Conservation (phyloP, 305 asterid genomes). For the Caryopteris hybrid region DNA sequence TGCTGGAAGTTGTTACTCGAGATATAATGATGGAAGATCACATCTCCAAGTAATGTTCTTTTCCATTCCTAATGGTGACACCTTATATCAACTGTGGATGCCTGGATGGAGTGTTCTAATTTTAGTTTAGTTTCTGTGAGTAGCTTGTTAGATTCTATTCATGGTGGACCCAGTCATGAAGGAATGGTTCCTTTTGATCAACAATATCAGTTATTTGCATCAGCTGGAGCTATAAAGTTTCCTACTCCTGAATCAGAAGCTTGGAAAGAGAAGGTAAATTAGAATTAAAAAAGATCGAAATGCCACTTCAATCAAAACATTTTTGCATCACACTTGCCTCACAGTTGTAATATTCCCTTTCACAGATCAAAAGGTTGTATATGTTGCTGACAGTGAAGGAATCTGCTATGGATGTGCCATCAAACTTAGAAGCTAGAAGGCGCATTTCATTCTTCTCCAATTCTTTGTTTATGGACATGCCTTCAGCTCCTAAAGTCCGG, state of each 20-base stretch:
- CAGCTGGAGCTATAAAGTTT: slow-evolving; percentile 94
- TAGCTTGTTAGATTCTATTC: slow-evolving; percentile 88
- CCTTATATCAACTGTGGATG: slow-evolving; percentile 9
- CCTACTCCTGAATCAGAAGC: slow-evolving; percentile 93
- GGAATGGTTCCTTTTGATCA: slow-evolving; percentile 85
- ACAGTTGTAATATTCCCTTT: slow-evolving; percentile 18
- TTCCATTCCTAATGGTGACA: neutral
- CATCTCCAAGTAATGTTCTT: slow-evolving; percentile 62
- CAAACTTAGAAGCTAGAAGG: slow-evolving; percentile 97
- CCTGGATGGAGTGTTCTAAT: slow-evolving; percentile 18
- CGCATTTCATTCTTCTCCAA: slow-evolving; percentile 97
- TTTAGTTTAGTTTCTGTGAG: slow-evolving; percentile 17
- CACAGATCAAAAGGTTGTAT: slow-evolving; percentile 93
- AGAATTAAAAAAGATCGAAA: slow-evolving; percentile 2
- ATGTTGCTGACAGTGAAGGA: slow-evolving; percentile 95
- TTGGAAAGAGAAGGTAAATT: slow-evolving; percentile 94
- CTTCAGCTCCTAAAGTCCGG: slow-evolving; percentile 98
- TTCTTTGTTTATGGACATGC: slow-evolving; percentile 99
- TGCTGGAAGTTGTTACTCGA: slow-evolving; percentile 95
- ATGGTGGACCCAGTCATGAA: slow-evolving; percentile 79
- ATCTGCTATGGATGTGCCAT: slow-evolving; percentile 99
- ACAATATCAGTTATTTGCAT: slow-evolving; percentile 96
- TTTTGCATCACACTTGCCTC: slow-evolving; percentile 7
- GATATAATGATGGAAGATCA: slow-evolving; percentile 98
- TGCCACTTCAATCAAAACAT: neutral